phyloP scores from a whole-genome alignment of 306 rosid genomes.

The Amphicarpaea edgeworthii region DNA sequence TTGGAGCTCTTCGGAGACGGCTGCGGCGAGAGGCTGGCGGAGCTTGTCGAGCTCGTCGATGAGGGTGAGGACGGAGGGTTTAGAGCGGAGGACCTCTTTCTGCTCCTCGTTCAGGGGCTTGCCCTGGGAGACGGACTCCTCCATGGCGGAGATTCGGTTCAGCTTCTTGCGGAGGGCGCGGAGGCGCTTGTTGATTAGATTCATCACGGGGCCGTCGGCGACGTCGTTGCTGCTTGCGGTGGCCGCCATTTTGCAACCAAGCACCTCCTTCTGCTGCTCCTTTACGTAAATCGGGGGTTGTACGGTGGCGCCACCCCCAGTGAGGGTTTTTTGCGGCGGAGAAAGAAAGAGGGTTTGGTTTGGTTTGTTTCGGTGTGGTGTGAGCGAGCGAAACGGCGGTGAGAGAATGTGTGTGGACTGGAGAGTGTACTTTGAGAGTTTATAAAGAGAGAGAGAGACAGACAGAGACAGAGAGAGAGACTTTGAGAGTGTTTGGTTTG shows the following conservation, averaged over 20 bases:
- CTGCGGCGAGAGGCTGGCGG: slow-evolving; percentile 77
- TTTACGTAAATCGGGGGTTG: neutral
- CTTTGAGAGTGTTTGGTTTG: neutral
- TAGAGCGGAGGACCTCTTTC: slow-evolving; percentile 84
- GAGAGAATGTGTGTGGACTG: neutral
- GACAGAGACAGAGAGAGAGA: no score
- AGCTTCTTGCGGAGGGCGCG: slow-evolving; percentile 81
- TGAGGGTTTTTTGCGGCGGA: neutral
- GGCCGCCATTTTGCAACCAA: slow-evolving; percentile 66
- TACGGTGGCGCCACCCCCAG: slow-evolving; percentile 29
- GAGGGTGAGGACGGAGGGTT: slow-evolving; percentile 58
- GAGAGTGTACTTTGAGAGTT: neutral
- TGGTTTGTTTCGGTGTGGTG: neutral
- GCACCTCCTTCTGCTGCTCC: neutral
- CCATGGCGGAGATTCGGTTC: slow-evolving; percentile 79
- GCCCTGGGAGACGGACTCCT: slow-evolving; percentile 77
- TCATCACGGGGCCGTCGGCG: slow-evolving; percentile 90
- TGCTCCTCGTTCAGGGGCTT: slow-evolving; percentile 83
- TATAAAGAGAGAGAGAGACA: no score
- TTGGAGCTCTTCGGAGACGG: slow-evolving; percentile 72
- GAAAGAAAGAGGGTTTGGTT: neutral
- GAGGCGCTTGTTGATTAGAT: slow-evolving; percentile 89
- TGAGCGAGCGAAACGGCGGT: neutral
- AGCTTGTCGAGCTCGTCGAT: slow-evolving; percentile 97
- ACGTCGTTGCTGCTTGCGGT: slow-evolving; percentile 61